Evolutionary conservation across 306 rosid genomes (phyloP), one percentile per base, ranked within the genome.

Genomic region (Myrica gale): DNA sequence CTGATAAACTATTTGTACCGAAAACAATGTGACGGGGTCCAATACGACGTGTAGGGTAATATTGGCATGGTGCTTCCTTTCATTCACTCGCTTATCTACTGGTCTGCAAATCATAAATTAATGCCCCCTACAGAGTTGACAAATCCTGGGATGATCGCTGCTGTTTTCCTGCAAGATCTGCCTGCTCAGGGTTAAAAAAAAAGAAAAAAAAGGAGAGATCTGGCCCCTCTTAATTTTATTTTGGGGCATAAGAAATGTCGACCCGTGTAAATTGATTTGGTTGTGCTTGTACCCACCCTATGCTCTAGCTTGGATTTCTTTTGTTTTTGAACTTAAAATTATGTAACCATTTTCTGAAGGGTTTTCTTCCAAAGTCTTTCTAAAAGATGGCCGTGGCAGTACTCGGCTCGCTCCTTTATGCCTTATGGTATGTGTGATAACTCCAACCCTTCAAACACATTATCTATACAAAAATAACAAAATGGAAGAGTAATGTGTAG

Each of bases 101-200:
- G 78, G 83, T 81, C 84, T 71, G 84, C 77, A 73, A 46, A 82
- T 78, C 53, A 83, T 86, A 71, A 79, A 76, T 54, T 79, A 73
- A 79, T 74, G 83, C 72, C 56, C 55, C 78, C 37, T 45, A 26
- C 4, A n/a, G 15, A 46, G 68, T 65, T 67, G 66, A 73, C 76
- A 68, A 54, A 52, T 82, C 79, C 79, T 74, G 87, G 82, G 80
- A 62, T n/a, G 75, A 69, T 78, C 80, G 77, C 82, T 72, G 71
- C 78, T 69, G 82, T 62, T 71, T 81, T 76, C 23, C 4, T 26
- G 2, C 37, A 32, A 32, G 37, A 32, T 32, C 3, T 32, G 37
- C 37, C 3, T 32, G 37, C 37, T 32, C 37, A 32, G 37, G 37
- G 37, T 32, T 0, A 0, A 32, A 32, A 32, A 32, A 2, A 32